These are phyloP conservation scores for Pistacia atlantica DNA, from an alignment of 345 rosid species.

Conservation along the genomic window DNA sequence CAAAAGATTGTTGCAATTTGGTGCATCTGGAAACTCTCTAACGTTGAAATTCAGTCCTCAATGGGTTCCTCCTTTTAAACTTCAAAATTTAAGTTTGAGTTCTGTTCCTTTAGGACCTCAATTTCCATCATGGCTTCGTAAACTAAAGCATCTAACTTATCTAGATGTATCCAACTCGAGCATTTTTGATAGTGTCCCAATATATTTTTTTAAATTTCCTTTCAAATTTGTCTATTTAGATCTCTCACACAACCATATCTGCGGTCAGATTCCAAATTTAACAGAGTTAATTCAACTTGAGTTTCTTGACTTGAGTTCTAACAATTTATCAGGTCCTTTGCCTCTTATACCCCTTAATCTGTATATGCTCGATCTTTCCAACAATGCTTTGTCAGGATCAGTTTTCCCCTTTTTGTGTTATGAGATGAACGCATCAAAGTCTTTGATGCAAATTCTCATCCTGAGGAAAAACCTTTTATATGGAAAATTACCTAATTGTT, in stretches of 20 bases:
- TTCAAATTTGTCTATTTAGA: constrained; percentile 1
- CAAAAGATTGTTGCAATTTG: constrained; percentile 21
- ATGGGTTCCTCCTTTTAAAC: too few species aligned
- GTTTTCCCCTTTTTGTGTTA: constrained; percentile 19
- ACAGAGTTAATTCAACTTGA: not conserved
- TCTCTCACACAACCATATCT: constrained; percentile 32
- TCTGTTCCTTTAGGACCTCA: too few species aligned
- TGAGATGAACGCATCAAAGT: not conserved
- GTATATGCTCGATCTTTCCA: not conserved
- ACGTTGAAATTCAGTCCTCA: too few species aligned
- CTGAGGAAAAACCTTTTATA: constrained; percentile 32
- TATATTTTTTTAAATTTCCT: too few species aligned
- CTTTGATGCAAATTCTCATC: constrained; percentile 31
- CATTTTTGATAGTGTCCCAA: too few species aligned
- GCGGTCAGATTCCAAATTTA: constrained; percentile 26
- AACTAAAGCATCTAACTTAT: too few species aligned
- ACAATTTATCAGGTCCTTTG: constrained; percentile 23
- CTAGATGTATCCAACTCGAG: too few species aligned
- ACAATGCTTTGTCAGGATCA: not conserved
- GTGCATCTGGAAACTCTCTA: too few species aligned
- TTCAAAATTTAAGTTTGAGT: too few species aligned
- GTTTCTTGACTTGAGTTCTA: constrained; percentile 27
- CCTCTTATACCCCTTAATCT: constrained; percentile 17
- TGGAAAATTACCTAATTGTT: constrained; percentile 33
- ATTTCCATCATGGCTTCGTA: too few species aligned